Percentiles rank a stretch among this genome's conserved stretches.
Evolutionary conservation across 768 basidiomycete genomes (phyloP).

Genomic region (Suillus decipiens): DNA sequence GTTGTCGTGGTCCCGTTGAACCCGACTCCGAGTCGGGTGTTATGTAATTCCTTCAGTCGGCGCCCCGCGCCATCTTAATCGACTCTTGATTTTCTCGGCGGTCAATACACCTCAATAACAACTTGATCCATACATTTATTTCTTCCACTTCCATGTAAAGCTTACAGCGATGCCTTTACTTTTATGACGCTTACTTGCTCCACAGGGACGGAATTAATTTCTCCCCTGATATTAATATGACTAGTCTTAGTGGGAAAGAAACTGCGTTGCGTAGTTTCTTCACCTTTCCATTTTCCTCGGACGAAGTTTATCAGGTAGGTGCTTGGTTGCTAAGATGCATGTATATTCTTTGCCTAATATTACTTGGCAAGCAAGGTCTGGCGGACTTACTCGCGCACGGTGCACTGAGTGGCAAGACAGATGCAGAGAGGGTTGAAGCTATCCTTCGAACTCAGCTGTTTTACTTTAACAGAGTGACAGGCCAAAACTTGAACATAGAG

Average conservation of each 20-base stretch:
- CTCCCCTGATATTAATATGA: background rate
- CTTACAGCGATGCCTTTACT: background rate
- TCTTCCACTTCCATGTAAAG: background rate
- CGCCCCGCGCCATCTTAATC: background rate
- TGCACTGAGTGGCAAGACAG: constrained; percentile 35
- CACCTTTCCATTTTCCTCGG: constrained; percentile 54
- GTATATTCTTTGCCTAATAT: constrained; percentile 14
- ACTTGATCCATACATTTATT: background rate
- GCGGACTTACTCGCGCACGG: constrained; percentile 52
- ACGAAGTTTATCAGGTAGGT: constrained; percentile 60
- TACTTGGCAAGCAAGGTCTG: constrained; percentile 60
- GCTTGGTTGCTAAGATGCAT: background rate
- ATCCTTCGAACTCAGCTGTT: constrained; percentile 60
- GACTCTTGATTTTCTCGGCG: background rate
- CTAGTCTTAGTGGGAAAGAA: background rate
- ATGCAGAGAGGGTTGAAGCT: constrained; percentile 47
- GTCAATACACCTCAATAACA: background rate
- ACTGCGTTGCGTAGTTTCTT: constrained; percentile 31
- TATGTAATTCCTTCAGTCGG: constrained; percentile 1
- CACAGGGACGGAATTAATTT: background rate
- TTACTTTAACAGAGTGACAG: constrained; percentile 64
- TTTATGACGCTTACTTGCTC: background rate
- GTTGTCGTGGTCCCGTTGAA: background rate
- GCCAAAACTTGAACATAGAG: constrained; percentile 29
- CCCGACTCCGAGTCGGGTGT: background rate